Percentiles rank a stretch among this genome's conserved stretches.
Evolutionary conservation across 768 basidiomycete genomes (phyloP).

Genomic region (Leccinellum rugosiceps): DNA sequence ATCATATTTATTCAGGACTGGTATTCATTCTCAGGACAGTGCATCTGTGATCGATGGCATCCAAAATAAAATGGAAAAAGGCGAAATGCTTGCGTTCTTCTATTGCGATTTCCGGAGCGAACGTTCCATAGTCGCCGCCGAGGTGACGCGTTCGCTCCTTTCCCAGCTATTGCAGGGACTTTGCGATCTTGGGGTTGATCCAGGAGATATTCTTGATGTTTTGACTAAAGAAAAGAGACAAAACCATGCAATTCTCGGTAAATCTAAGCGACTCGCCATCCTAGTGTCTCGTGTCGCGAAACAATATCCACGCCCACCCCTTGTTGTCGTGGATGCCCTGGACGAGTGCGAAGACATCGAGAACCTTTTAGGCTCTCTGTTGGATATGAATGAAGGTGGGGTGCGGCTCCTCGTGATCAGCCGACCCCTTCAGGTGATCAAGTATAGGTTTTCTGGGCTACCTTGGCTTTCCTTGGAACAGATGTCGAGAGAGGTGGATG

Average conservation of each 20-base stretch:
- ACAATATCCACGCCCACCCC: not conserved
- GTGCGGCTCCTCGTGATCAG: slow-evolving; percentile 10
- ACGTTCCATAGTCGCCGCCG: not conserved
- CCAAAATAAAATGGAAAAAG: not conserved
- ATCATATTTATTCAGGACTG: not conserved
- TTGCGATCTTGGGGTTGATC: not conserved
- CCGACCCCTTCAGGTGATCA: slow-evolving; percentile 5
- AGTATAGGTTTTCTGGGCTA: not conserved
- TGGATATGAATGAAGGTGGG: not conserved
- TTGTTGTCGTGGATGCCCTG: slow-evolving; percentile 12
- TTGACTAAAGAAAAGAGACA: not conserved
- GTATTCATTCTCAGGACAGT: not conserved
- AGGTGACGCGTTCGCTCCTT: not conserved
- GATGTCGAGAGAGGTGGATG: not conserved
- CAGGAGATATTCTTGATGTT: not conserved
- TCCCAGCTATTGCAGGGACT: not conserved
- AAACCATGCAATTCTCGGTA: not conserved
- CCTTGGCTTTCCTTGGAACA: slow-evolving; percentile 4
- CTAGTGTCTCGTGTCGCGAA: not conserved
- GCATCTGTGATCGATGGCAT: not conserved
- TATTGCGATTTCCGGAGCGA: not conserved
- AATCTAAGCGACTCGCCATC: not conserved
- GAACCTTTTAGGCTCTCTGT: not conserved
- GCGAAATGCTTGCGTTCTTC: not conserved
- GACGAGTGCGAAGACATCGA: slow-evolving; percentile 17